Evolutionary conservation across 176 grass and related monocot genomes (phyloP).

Genomic region (Musa troglodytarum): DNA sequence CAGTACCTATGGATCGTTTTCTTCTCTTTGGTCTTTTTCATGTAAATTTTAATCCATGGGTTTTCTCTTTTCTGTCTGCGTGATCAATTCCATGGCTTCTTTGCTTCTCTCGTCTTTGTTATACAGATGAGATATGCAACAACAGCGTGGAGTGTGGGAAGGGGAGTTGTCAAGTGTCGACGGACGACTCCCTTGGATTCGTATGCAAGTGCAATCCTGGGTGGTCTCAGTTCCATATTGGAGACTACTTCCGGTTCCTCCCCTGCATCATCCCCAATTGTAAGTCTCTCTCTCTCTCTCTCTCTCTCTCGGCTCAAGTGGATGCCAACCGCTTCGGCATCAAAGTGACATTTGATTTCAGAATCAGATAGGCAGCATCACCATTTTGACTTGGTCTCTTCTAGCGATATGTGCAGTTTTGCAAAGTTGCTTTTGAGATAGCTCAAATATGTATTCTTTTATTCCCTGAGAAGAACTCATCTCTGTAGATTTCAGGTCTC

Average conservation of each 20-base stretch:
- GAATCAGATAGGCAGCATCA: no score
- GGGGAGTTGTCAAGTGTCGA: constrained; percentile 50
- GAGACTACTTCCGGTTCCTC: constrained; percentile 53
- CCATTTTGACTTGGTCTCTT: no score
- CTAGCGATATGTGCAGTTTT: no score
- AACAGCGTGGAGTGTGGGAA: constrained; percentile 50
- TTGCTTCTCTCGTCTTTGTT: not conserved
- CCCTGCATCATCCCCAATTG: constrained; percentile 94
- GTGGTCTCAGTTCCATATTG: constrained; percentile 66
- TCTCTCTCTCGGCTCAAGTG: not conserved
- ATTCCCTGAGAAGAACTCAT: no score
- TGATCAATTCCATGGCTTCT: not conserved
- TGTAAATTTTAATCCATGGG: not conserved
- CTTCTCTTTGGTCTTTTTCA: no score
- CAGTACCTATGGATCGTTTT: no score
- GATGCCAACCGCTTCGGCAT: no score
- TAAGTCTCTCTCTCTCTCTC: constrained; percentile 25
- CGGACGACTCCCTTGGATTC: constrained; percentile 40
- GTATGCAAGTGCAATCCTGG: constrained; percentile 62
- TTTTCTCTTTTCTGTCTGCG: not conserved
- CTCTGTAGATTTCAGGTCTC: no score
- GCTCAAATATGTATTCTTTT: no score
- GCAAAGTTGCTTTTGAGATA: no score
- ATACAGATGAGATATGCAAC: constrained; percentile 54
- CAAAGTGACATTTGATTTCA: no score